Conservation (phyloP, 345 rosid genomes). For the Pistacia integerrima region DNA sequence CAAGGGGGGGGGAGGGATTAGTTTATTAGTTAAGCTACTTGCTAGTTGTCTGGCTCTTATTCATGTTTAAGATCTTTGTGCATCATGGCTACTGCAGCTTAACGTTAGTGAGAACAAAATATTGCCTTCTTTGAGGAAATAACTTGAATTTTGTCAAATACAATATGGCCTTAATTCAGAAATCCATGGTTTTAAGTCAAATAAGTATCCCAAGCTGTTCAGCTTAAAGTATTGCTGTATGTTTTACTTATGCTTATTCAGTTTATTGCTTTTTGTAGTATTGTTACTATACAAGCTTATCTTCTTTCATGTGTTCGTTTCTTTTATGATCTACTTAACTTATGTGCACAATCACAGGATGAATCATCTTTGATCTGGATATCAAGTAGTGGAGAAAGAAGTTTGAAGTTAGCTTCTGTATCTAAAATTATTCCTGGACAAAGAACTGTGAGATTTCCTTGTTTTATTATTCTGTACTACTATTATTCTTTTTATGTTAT, state of each 20-base stretch:
- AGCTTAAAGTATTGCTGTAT: background rate
- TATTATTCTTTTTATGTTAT: conserved; percentile 3
- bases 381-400: conserved; percentile 78
- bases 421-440: conserved; percentile 93
- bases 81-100: background rate
- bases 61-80: background rate
- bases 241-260: background rate
- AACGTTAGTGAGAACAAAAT: no score
- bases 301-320: background rate
- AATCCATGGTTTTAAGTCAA: background rate
- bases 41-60: background rate
- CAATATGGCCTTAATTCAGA: background rate
- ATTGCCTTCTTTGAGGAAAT: background rate
- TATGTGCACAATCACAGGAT: conserved; percentile 56
- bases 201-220: background rate
- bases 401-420: conserved; percentile 78
- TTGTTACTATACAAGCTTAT: background rate
- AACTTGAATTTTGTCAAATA: background rate
- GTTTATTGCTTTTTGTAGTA: background rate
- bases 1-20: background rate
- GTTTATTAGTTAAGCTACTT: background rate
- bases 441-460: conserved; percentile 74
- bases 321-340: background rate
- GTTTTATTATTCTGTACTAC: conserved; percentile 6
- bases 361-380: conserved; percentile 91